These are phyloP conservation scores for Chlamydomonas sp. DNA, from an alignment of 139 green algal species.

Conservation along the genomic window DNA sequence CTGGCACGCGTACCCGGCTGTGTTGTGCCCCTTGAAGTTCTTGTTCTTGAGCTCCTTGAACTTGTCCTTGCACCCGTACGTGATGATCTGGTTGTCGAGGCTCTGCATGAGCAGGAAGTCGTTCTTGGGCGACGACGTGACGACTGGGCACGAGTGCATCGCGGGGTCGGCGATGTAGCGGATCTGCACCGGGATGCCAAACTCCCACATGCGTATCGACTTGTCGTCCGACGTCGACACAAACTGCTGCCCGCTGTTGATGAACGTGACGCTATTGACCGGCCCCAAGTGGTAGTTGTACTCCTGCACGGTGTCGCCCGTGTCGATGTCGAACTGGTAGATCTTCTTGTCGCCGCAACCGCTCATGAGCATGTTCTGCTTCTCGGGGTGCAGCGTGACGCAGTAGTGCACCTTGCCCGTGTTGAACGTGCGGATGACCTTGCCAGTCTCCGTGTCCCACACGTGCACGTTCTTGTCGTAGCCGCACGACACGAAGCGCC, in stretches of 20 bases:
- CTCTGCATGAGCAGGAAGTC: constrained; percentile 68
- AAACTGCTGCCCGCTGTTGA: constrained; percentile 82
- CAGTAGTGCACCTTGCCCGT: constrained; percentile 76
- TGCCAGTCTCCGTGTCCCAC: constrained; percentile 97
- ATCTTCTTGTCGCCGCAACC: constrained; percentile 93
- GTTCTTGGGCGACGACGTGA: constrained; percentile 63
- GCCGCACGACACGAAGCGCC: constrained; percentile 72
- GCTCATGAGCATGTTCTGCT: constrained; percentile 86
- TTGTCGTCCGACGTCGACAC: constrained; percentile 93
- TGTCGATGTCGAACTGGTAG: constrained; percentile 87
- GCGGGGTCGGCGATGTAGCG: constrained; percentile 91
- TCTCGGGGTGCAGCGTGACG: constrained; percentile 85
- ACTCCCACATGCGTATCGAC: constrained; percentile 96
- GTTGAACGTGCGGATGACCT: constrained; percentile 60
- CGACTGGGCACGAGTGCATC: constrained; percentile 91
- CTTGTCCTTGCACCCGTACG: constrained; percentile 74
- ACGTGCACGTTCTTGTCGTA: constrained; percentile 90
- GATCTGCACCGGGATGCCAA: constrained; percentile 89
- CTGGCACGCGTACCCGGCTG: constrained; percentile 85
- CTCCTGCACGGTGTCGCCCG: constrained; percentile 77
- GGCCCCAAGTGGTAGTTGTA: constrained; percentile 96
- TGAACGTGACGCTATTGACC: constrained; percentile 97
- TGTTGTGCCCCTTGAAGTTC: constrained; percentile 87
- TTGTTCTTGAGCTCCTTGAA: constrained; percentile 95
- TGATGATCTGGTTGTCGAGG: constrained; percentile 75